Evolutionary conservation across 176 grass and related monocot genomes (phyloP).

Genomic region (Canna indica): DNA sequence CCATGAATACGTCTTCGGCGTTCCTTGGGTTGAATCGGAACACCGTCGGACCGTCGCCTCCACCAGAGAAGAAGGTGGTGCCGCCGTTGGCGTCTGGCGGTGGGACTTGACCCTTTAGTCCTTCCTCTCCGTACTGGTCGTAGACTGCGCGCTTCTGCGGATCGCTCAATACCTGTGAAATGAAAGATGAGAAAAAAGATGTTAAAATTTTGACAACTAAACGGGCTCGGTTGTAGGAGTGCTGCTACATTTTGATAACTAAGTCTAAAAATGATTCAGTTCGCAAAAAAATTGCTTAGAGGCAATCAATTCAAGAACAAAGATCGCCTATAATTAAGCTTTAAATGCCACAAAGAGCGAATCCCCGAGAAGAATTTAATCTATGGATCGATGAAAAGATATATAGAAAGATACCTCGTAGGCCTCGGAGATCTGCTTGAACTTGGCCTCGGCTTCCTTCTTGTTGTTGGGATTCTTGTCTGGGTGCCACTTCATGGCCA

Average conservation of each 20-base stretch:
- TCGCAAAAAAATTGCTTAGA: no score
- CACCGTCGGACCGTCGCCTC: constrained; percentile 40
- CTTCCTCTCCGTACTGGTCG: constrained; percentile 94
- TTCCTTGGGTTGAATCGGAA: constrained; percentile 88
- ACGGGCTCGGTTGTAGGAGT: no score
- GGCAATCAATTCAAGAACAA: no score
- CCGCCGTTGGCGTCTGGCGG: background rate
- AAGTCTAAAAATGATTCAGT: no score
- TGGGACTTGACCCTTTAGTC: constrained; percentile 79
- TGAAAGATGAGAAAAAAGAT: no score
- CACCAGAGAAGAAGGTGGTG: constrained; percentile 11
- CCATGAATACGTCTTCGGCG: constrained; percentile 36
- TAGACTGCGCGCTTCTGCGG: constrained; percentile 31
- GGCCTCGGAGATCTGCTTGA: constrained; percentile 79
- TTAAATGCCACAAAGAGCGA: no score
- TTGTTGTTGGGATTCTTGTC: constrained; percentile 67
- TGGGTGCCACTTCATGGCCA: constrained; percentile 83
- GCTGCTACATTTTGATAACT: no score
- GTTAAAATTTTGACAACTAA: no score
- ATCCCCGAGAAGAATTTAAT: no score
- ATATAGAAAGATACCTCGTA: constrained; percentile 40
- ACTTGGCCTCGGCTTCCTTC: constrained; percentile 74
- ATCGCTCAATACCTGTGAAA: no score
- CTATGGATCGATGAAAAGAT: no score
- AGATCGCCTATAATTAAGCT: no score